Conservation (phyloP, 108 stramenopile species). For the Nitzschia sp. region DNA sequence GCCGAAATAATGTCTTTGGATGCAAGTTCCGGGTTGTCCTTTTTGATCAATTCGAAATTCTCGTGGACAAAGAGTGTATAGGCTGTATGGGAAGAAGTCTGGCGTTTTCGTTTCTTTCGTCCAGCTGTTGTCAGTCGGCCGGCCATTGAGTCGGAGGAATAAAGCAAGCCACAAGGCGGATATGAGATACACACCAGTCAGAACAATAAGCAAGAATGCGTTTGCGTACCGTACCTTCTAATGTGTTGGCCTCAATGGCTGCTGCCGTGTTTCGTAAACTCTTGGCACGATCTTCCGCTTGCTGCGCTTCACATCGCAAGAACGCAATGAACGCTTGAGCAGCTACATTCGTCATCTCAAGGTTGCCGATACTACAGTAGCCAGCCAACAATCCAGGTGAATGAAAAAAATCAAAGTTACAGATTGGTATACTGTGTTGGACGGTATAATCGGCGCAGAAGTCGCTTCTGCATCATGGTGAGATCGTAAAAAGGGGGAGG, state of each 20-base stretch:
- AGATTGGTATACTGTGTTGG: too few relatives aligned
- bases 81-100: slow-evolving; percentile 17
- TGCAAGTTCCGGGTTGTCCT: slow-evolving; percentile 24
- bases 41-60: slow-evolving; percentile 32
- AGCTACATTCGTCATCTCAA: neutral
- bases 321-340: slow-evolving; percentile 44
- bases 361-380: too few relatives aligned
- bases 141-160: neutral
- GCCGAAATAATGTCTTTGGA: slow-evolving; percentile 32
- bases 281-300: slow-evolving; percentile 43
- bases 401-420: too few relatives aligned
- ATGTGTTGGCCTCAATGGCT: slow-evolving; percentile 38
- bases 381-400: too few relatives aligned
- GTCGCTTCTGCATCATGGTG: too few relatives aligned
- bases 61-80: slow-evolving; percentile 53
- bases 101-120: slow-evolving; percentile 19
- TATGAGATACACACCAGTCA: neutral
- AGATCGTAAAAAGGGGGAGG: too few relatives aligned
- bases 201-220: neutral
- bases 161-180: neutral
- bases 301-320: slow-evolving; percentile 43
- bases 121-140: too few relatives aligned
- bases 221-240: neutral
- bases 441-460: too few relatives aligned
- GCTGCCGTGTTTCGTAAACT: slow-evolving; percentile 34